Conservation (phyloP, 192 early-diverging fungal genomes). For the Mortierella claussenii region DNA sequence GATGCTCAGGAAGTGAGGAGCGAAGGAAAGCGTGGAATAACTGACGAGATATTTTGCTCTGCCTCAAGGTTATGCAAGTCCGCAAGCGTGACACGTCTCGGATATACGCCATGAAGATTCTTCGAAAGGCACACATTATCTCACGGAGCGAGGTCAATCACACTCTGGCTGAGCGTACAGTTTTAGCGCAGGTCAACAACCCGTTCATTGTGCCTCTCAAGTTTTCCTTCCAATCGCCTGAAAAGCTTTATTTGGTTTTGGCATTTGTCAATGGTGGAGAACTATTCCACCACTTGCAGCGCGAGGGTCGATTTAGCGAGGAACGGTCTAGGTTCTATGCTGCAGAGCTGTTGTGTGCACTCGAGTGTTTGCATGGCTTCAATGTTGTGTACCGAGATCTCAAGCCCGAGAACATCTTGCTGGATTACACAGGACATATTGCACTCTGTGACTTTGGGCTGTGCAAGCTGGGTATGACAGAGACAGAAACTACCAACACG, state of each 20-base stretch:
- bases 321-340: constrained; percentile 93
- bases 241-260: constrained; percentile 95
- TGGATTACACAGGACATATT: constrained; percentile 96
- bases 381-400: constrained; percentile 93
- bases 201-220: constrained; percentile 96
- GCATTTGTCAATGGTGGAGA: constrained; percentile 98
- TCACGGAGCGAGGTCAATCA: constrained; percentile 93
- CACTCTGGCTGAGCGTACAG: constrained; percentile 92
- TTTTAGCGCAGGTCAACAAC: constrained; percentile 88
- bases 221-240: constrained; percentile 93
- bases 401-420: constrained; percentile 95
- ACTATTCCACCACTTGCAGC: constrained; percentile 94
- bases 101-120: constrained; percentile 98
- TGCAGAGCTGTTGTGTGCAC: constrained; percentile 88
- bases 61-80: constrained; percentile 88
- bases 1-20: too few species aligned
- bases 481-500: constrained; percentile 91
- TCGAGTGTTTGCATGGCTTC: constrained; percentile 93
- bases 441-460: constrained; percentile 95
- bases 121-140: constrained; percentile 94
- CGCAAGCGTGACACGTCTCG: constrained; percentile 91
- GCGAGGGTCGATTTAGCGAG: constrained; percentile 88
- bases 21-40: too few species aligned
- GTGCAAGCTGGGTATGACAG: constrained; percentile 94
- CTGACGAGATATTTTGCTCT: too few species aligned